phyloP scores from a whole-genome alignment of 2,329 filamentous ascomycete genomes.

The Malbranchea zuffiana region DNA sequence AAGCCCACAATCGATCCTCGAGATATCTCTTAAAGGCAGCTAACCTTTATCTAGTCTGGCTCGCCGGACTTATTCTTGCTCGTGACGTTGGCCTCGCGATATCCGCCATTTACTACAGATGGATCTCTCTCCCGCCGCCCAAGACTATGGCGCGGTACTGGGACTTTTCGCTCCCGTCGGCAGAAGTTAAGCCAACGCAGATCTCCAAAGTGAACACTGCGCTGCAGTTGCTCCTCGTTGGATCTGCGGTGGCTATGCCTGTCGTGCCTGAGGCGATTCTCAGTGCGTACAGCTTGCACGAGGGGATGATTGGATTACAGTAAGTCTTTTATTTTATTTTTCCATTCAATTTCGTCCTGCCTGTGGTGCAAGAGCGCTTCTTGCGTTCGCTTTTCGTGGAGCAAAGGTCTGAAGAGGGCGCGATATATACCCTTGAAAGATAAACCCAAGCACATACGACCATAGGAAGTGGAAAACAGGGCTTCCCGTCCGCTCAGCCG shows the following conservation, averaged over 20 bases:
- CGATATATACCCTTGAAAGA: slow-evolving; percentile 14
- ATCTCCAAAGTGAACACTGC: slow-evolving; percentile 70
- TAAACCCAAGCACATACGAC: slow-evolving; percentile 28
- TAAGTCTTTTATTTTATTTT: slow-evolving; percentile 21
- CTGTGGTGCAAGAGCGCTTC: slow-evolving; percentile 1
- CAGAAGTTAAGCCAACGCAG: slow-evolving; percentile 35
- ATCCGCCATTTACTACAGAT: slow-evolving; percentile 87
- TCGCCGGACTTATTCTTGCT: slow-evolving; percentile 81
- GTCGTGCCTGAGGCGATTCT: slow-evolving; percentile 51
- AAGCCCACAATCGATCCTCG: slow-evolving; percentile 24
- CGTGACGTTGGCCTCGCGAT: slow-evolving; percentile 74
- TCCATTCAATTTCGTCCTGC: slow-evolving; percentile 3
- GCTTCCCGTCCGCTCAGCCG: slow-evolving; percentile 41
- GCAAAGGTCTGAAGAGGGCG: no score
- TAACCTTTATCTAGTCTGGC: slow-evolving; percentile 50
- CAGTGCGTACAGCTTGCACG: slow-evolving; percentile 44
- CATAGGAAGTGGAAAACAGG: slow-evolving; percentile 40
- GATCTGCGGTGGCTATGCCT: slow-evolving; percentile 69
- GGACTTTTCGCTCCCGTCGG: slow-evolving; percentile 76
- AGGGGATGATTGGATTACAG: slow-evolving; percentile 48
- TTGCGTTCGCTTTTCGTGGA: no score
- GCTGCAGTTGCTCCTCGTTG: slow-evolving; percentile 76
- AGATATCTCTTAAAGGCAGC: slow-evolving; percentile 4
- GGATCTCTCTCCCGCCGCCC: slow-evolving; percentile 82
- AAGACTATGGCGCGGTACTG: slow-evolving; percentile 91